Conservation (phyloP, 2,329 filamentous ascomycete species). For the Fusarium solani-melongenae region DNA sequence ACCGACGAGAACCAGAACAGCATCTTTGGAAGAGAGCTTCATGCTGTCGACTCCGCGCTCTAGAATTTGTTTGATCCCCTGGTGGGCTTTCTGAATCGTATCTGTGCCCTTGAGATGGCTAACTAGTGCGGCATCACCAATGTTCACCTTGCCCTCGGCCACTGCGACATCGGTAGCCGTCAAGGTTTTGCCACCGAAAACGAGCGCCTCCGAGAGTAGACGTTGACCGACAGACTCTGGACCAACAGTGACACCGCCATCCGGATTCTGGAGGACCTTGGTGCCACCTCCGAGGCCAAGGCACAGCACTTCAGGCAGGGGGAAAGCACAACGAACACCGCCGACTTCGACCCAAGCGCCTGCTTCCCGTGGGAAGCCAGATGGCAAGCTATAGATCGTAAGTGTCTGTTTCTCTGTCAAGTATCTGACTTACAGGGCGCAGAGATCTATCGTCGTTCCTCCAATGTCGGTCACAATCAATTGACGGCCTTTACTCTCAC, state of each 20-base stretch:
- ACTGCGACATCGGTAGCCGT: constrained; percentile 9
- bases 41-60: background rate
- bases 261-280: background rate
- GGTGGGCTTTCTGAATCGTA: background rate
- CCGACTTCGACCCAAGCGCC: background rate
- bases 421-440: background rate
- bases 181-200: constrained; percentile 1
- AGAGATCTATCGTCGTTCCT: constrained; percentile 68
- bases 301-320: background rate
- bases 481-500: constrained; percentile 36
- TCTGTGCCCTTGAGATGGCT: background rate
- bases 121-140: background rate
- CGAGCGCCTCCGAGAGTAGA: background rate
- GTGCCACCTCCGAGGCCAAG: background rate
- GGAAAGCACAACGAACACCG: background rate
- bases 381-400: background rate
- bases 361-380: background rate
- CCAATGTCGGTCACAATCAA: constrained; percentile 72
- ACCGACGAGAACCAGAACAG: background rate
- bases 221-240: background rate
- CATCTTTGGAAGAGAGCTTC: background rate
- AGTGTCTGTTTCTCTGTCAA: too few relatives aligned
- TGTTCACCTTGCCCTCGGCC: background rate
- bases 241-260: constrained; percentile 44
- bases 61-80: background rate